phyloP scores from a whole-genome alignment of 805 yeast species.

The Monosporozyma aquatica region DNA sequence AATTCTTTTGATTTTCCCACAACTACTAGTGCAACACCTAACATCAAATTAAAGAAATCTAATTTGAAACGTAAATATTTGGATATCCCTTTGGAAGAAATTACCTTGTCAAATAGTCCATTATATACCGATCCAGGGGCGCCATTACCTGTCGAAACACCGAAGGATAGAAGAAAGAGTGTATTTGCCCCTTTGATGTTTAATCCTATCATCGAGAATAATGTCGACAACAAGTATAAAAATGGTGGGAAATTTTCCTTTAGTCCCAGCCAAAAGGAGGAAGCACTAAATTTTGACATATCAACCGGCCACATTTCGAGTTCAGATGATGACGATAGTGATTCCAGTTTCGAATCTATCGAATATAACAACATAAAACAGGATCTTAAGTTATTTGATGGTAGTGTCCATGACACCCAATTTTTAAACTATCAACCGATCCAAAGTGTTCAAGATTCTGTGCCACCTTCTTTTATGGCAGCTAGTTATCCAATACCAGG shows the following conservation, averaged over 20 bases:
- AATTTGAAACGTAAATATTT: conserved; percentile 27
- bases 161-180: conserved; percentile 43
- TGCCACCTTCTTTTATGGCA: conserved; percentile 11
- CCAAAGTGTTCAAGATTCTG: conserved; percentile 12
- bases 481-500: conserved; percentile 3
- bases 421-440: conserved; percentile 10
- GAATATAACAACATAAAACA: conserved; percentile 16
- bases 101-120: conserved; percentile 45
- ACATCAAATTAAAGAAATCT: conserved; percentile 5
- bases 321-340: conserved; percentile 28
- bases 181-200: conserved; percentile 76
- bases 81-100: conserved; percentile 52
- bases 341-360: conserved; percentile 21
- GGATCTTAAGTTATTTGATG: conserved; percentile 16
- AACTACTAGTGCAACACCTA: conserved; percentile 1
- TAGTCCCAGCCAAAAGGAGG: conserved; percentile 24
- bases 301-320: conserved; percentile 25
- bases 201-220: conserved; percentile 66
- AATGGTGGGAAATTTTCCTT: conserved; percentile 80
- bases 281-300: conserved; percentile 26
- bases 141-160: conserved; percentile 53
- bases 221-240: conserved; percentile 77
- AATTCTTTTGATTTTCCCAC: neutral
- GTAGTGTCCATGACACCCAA: conserved; percentile 12
- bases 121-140: conserved; percentile 77